Evolutionary conservation across 169 alveolate species (phyloP).

Genomic region (Plasmodium vivax): DNA sequence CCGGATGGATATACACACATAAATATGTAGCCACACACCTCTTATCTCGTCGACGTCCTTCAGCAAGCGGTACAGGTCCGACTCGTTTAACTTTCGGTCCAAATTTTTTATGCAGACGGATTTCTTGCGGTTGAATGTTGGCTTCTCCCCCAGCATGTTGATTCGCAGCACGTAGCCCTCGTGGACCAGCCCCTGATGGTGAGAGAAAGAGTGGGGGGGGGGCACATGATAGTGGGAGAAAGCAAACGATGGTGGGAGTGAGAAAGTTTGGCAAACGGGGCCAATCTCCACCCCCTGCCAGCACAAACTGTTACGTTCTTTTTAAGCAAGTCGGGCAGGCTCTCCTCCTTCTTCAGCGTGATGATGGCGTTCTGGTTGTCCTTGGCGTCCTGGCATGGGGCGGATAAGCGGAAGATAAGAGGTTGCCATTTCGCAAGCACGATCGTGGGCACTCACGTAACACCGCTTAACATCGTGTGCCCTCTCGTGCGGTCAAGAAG

Average conservation of each 20-base stretch:
- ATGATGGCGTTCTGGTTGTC: constrained; percentile 41
- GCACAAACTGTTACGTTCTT: constrained; percentile 23
- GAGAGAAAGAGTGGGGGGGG: neutral
- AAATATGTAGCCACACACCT: neutral
- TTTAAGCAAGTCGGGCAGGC: neutral
- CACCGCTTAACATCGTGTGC: too few relatives aligned
- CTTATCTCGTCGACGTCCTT: constrained; percentile 45
- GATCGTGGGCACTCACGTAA: too few relatives aligned
- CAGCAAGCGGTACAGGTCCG: constrained; percentile 20
- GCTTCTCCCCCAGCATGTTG: constrained; percentile 22
- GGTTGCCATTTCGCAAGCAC: neutral
- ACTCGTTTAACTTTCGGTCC: constrained; percentile 11
- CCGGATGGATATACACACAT: too few relatives aligned
- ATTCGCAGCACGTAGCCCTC: constrained; percentile 49
- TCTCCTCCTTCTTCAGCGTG: constrained; percentile 24
- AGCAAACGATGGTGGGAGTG: neutral
- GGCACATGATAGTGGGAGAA: neutral
- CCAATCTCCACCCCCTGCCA: neutral
- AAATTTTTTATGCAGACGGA: constrained; percentile 40
- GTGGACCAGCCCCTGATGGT: constrained; percentile 23
- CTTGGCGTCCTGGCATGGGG: constrained; percentile 36
- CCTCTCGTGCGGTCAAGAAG: neutral
- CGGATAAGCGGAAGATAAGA: neutral
- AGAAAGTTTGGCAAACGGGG: neutral
- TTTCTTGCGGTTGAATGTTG: constrained; percentile 9